Evolutionary conservation across 2,329 filamentous ascomycete species (phyloP).

Genomic region (Exophiala oligosperma): DNA sequence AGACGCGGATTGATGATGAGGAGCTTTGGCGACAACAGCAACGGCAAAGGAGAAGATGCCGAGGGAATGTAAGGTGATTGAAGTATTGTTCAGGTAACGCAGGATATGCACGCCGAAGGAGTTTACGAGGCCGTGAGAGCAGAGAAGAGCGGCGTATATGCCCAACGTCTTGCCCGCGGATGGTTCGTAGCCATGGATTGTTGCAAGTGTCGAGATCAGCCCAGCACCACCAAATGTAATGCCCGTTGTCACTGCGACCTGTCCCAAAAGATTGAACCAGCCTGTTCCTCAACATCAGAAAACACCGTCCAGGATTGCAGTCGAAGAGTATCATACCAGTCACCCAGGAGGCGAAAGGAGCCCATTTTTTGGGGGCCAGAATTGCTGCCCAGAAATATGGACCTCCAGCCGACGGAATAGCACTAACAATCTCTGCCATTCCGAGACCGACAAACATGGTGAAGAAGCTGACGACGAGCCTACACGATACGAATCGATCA

Average conservation of each 20-base stretch:
- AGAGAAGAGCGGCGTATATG: constrained; percentile 60
- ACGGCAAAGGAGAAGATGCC: constrained; percentile 56
- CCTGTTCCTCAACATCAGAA: constrained; percentile 45
- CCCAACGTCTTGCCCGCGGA: constrained; percentile 54
- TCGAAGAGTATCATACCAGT: background rate
- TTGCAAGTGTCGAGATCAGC: constrained; percentile 48
- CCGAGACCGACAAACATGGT: constrained; percentile 55
- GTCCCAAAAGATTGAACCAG: constrained; percentile 51
- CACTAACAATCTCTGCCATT: constrained; percentile 62
- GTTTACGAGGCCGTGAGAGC: constrained; percentile 57
- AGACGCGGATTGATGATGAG: constrained; percentile 55
- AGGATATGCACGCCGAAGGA: constrained; percentile 59
- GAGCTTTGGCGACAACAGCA: constrained; percentile 58
- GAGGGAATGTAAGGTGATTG: constrained; percentile 56
- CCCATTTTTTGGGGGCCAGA: constrained; percentile 50
- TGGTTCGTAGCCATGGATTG: constrained; percentile 45
- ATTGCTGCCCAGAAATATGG: constrained; percentile 63
- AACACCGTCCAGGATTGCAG: background rate
- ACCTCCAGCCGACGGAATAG: constrained; percentile 59
- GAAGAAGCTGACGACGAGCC: constrained; percentile 35
- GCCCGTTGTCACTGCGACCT: constrained; percentile 52
- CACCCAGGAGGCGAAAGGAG: constrained; percentile 39
- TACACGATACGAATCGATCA: background rate
- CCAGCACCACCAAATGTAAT: constrained; percentile 49
- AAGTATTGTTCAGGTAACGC: constrained; percentile 57